Percentiles rank a stretch among this genome's conserved stretches.
Evolutionary conservation across 148 eudicot species (phyloP).

Genomic region (Vaccinium macrocarpon): DNA sequence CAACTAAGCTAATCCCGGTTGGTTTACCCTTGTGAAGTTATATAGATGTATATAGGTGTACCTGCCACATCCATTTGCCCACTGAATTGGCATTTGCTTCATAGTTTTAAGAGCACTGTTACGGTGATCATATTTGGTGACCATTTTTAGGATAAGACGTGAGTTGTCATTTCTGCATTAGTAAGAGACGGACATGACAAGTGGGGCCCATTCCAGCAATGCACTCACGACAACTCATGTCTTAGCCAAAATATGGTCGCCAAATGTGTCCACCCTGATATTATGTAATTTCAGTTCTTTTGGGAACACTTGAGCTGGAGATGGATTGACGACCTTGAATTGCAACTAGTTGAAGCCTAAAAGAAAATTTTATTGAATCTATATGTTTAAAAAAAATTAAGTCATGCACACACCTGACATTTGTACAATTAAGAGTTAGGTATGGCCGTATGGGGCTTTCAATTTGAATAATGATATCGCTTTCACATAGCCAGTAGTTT

Average conservation of each 20-base stretch:
- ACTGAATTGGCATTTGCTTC: background rate
- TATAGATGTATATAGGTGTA: background rate
- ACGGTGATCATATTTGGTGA: too few relatives aligned
- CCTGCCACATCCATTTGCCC: background rate
- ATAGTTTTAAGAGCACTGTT: background rate
- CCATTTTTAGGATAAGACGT: too few relatives aligned
- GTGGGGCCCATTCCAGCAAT: too few relatives aligned
- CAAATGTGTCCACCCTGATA: too few relatives aligned
- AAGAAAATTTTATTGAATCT: background rate
- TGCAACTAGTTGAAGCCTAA: constrained; percentile 1
- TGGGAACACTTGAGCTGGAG: background rate
- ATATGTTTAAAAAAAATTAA: background rate
- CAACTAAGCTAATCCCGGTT: too few relatives aligned
- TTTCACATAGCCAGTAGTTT: background rate
- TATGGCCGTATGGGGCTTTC: background rate
- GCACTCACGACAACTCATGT: too few relatives aligned
- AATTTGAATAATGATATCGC: background rate
- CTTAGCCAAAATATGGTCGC: too few relatives aligned
- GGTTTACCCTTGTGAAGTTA: too few relatives aligned
- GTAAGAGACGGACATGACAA: too few relatives aligned
- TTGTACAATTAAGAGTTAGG: background rate
- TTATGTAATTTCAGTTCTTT: background rate
- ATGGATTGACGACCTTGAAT: background rate
- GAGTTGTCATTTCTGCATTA: too few relatives aligned
- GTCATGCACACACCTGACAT: background rate